phyloP scores from a whole-genome alignment of 2,329 filamentous ascomycete species.

The Alternaria dauci region DNA sequence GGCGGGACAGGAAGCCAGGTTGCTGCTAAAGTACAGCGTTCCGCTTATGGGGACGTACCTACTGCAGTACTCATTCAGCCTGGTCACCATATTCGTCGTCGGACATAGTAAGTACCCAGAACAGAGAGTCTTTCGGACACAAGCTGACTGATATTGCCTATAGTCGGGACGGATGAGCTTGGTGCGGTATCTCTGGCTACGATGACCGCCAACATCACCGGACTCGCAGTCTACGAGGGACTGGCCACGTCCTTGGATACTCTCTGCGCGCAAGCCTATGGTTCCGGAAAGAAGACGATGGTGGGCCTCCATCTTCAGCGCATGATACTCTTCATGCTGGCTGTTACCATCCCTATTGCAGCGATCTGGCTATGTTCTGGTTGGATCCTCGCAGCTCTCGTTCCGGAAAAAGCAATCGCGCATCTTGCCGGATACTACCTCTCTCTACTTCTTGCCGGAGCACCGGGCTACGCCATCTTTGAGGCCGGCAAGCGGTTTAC shows the following conservation, averaged over 20 bases:
- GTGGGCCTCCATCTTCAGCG: constrained; percentile 64
- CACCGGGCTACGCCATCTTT: constrained; percentile 64
- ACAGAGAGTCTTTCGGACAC: neutral
- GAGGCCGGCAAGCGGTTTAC: constrained; percentile 64
- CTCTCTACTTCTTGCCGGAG: constrained; percentile 58
- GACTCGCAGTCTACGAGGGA: constrained; percentile 61
- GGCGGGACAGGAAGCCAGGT: constrained; percentile 38
- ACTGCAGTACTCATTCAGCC: constrained; percentile 62
- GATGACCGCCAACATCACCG: constrained; percentile 64
- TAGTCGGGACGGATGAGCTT: constrained; percentile 60
- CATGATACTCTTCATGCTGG: constrained; percentile 61
- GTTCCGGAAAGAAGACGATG: constrained; percentile 57
- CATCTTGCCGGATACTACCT: constrained; percentile 61
- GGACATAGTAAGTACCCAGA: constrained; percentile 53
- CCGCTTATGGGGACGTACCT: constrained; percentile 64
- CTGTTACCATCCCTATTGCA: constrained; percentile 59
- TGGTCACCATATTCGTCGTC: constrained; percentile 62
- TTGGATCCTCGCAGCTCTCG: constrained; percentile 56
- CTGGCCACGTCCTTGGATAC: constrained; percentile 63
- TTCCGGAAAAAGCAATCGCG: constrained; percentile 59
- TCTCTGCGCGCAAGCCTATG: constrained; percentile 62
- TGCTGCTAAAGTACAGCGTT: constrained; percentile 55
- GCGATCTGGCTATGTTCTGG: constrained; percentile 61
- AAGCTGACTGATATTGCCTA: neutral
- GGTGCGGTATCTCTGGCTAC: constrained; percentile 62